phyloP scores from a whole-genome alignment of 106 monocot species.

The Apostasia shenzhenica region DNA sequence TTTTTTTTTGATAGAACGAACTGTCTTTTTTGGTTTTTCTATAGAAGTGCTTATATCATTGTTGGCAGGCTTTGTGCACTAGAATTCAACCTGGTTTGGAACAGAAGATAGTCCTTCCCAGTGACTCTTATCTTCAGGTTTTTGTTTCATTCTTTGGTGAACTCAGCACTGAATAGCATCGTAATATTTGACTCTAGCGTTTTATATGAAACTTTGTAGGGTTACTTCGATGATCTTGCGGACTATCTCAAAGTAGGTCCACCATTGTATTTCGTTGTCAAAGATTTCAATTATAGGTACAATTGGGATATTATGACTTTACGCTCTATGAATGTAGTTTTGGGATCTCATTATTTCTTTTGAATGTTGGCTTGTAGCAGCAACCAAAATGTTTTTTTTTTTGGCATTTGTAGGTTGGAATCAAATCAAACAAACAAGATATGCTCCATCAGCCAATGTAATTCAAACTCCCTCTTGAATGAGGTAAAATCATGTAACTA shows the following conservation, averaged over 20 bases:
- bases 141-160: neutral
- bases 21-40: no score
- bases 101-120: constrained; percentile 83
- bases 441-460: constrained; percentile 93
- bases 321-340: no score
- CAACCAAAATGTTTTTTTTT: no score
- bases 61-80: constrained; percentile 54
- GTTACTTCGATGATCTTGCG: constrained; percentile 79
- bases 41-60: no score
- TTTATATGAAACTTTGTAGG: constrained; percentile 13
- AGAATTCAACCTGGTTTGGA: constrained; percentile 90
- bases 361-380: neutral
- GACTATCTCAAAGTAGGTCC: constrained; percentile 86
- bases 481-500: constrained; percentile 47
- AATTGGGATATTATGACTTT: no score
- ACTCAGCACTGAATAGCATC: neutral
- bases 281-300: constrained; percentile 94
- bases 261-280: constrained; percentile 92
- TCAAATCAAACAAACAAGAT: constrained; percentile 80
- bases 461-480: constrained; percentile 81
- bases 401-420: constrained; percentile 46
- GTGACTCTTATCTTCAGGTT: constrained; percentile 96
- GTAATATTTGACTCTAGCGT: neutral
- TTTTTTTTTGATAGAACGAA: no score
- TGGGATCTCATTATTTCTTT: neutral